phyloP scores from a whole-genome alignment of 2,329 filamentous ascomycete species.

The Calonectria honghensis region DNA sequence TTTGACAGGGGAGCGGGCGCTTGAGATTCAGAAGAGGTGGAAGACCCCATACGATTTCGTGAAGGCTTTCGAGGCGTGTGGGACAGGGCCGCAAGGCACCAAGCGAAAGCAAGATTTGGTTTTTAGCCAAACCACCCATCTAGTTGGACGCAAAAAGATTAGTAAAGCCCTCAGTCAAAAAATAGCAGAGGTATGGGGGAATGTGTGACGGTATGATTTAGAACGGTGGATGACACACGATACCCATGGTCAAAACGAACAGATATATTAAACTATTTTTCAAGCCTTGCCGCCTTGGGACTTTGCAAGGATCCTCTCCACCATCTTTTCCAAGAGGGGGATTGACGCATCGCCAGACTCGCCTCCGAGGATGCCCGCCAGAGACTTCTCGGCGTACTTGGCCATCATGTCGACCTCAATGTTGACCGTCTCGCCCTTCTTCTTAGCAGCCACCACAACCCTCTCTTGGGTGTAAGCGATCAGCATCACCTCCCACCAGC shows the following conservation, averaged over 20 bases:
- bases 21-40: constrained; percentile 88
- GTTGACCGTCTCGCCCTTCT: constrained; percentile 87
- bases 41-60: constrained; percentile 82
- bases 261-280: constrained; percentile 33
- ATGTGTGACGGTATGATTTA: constrained; percentile 58
- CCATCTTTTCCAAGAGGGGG: constrained; percentile 81
- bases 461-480: constrained; percentile 97
- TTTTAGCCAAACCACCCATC: constrained; percentile 70
- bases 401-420: constrained; percentile 93
- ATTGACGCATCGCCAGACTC: constrained; percentile 70
- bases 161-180: constrained; percentile 79
- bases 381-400: constrained; percentile 93
- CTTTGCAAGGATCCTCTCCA: constrained; percentile 84
- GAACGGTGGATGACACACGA: constrained; percentile 44
- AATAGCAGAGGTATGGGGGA: constrained; percentile 84
- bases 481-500: constrained; percentile 97
- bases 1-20: constrained; percentile 84
- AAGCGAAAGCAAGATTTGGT: constrained; percentile 78
- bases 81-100: constrained; percentile 66
- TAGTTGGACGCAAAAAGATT: constrained; percentile 82
- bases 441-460: constrained; percentile 88
- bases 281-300: constrained; percentile 60
- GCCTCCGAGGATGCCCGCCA: constrained; percentile 80
- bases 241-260: constrained; percentile 47
- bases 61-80: constrained; percentile 79